Percentiles rank a stretch among this genome's conserved stretches.
Evolutionary conservation across 371 early-diverging fungal species (phyloP).

Genomic region (Rhizopus arrhizus): DNA sequence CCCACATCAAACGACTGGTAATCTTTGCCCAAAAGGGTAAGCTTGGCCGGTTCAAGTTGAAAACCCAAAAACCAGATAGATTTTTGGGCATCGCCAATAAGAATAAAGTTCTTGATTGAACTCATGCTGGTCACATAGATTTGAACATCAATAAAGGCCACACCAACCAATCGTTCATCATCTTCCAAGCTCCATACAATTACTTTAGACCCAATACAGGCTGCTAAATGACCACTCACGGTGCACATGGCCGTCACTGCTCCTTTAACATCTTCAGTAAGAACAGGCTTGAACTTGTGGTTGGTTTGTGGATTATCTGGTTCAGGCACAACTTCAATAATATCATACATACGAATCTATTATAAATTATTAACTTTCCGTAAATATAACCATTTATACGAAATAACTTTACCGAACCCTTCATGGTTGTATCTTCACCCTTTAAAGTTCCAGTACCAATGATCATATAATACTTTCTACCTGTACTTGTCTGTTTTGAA

Average conservation of each 20-base stretch:
- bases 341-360: conserved; percentile 90
- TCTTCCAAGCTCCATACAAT: conserved; percentile 92
- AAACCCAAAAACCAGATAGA: conserved; percentile 93
- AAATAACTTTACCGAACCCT: conserved; percentile 74
- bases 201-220: conserved; percentile 91
- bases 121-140: conserved; percentile 85
- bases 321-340: conserved; percentile 97
- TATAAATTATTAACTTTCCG: not conserved
- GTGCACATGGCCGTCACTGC: conserved; percentile 89
- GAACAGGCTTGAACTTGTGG: conserved; percentile 87
- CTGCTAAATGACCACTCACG: conserved; percentile 86
- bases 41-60: conserved; percentile 94
- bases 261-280: conserved; percentile 90
- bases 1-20: conserved; percentile 74
- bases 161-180: conserved; percentile 85
- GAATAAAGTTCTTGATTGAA: conserved; percentile 87
- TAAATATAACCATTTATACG: not conserved
- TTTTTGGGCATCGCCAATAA: conserved; percentile 92
- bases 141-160: conserved; percentile 96
- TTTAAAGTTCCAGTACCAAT: conserved; percentile 89
- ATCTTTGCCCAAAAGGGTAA: conserved; percentile 90
- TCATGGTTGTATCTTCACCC: conserved; percentile 92
- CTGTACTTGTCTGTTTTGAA: conserved; percentile 85
- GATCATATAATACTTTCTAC: conserved; percentile 85
- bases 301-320: conserved; percentile 93